These are phyloP conservation scores for Capsicum rhomboideum DNA, from an alignment of 257 asterid genomes.

Conservation along the genomic window DNA sequence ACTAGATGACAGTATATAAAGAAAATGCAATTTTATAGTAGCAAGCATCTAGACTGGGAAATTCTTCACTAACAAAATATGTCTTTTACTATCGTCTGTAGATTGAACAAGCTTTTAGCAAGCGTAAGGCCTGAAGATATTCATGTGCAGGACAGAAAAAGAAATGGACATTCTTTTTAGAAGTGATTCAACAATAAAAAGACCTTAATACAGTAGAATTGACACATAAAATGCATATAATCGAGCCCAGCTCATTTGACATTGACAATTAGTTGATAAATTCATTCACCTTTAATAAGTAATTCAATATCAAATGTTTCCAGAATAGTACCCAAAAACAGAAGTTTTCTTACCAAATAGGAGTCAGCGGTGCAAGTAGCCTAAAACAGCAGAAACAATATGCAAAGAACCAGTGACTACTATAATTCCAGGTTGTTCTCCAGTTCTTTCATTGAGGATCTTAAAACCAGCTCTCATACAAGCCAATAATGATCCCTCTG, in stretches of 20 bases:
- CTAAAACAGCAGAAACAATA: slow-evolving; percentile 67
- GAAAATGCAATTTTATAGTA: not conserved
- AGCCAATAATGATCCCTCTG: slow-evolving; percentile 37
- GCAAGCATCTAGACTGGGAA: not conserved
- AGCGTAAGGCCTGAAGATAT: not conserved
- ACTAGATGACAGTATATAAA: not conserved
- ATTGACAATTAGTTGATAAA: not conserved
- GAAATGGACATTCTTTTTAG: not conserved
- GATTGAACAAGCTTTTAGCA: not conserved
- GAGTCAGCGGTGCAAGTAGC: slow-evolving; percentile 18
- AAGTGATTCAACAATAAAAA: not conserved
- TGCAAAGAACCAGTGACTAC: slow-evolving; percentile 89
- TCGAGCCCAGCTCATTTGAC: not conserved
- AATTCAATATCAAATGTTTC: not conserved
- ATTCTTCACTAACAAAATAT: not conserved
- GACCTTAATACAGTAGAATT: not conserved
- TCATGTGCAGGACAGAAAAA: not conserved
- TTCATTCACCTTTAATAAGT: not conserved
- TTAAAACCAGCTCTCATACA: slow-evolving; percentile 41
- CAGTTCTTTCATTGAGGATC: slow-evolving; percentile 32
- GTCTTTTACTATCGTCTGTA: not conserved
- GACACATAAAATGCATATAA: not conserved
- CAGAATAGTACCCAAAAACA: not conserved
- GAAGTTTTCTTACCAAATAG: not conserved
- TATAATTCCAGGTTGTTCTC: slow-evolving; percentile 30